Evolutionary conservation across 371 early-diverging fungal genomes (phyloP).

Genomic region (Rhizopus microsporus): DNA sequence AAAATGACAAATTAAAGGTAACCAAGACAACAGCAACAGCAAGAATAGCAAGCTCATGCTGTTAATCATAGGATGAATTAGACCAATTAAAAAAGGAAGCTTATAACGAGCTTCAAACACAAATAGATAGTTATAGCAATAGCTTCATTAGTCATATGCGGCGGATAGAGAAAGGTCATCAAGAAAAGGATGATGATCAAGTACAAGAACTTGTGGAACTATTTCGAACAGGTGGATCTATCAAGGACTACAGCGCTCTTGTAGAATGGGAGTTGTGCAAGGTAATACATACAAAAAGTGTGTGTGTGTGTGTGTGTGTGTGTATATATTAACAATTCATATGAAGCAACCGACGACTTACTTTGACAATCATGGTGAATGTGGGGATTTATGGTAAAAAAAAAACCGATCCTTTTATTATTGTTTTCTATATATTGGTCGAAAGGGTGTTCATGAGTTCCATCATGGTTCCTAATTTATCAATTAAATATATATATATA

Average conservation of each 20-base stretch:
- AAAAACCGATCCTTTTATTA: not conserved
- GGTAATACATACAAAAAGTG: slow-evolving; percentile 3
- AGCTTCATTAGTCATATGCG: slow-evolving; percentile 17
- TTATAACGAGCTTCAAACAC: slow-evolving; percentile 12
- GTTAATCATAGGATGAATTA: not conserved
- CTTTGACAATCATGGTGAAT: slow-evolving; percentile 12
- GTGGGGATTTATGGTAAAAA: slow-evolving; percentile 10
- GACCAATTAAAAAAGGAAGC: slow-evolving; percentile 14
- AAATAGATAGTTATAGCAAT: slow-evolving; percentile 16
- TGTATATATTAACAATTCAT: not conserved
- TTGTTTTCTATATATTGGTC: slow-evolving; percentile 14
- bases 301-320: not conserved
- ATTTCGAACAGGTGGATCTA: slow-evolving; percentile 5
- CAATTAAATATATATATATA: not conserved
- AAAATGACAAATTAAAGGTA: not conserved
- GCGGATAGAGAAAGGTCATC: slow-evolving; percentile 1
- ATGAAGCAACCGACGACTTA: slow-evolving; percentile 3
- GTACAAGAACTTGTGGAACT: slow-evolving; percentile 9
- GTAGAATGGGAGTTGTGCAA: slow-evolving; percentile 16
- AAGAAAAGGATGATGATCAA: not conserved
- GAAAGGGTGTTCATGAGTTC: slow-evolving; percentile 35
- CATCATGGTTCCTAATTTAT: slow-evolving; percentile 30
- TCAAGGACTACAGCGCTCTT: slow-evolving; percentile 18
- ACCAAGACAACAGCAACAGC: not conserved
- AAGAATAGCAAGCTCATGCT: not conserved